Evolutionary conservation across 306 rosid species (phyloP).

Genomic region (Vigna trinervia): DNA sequence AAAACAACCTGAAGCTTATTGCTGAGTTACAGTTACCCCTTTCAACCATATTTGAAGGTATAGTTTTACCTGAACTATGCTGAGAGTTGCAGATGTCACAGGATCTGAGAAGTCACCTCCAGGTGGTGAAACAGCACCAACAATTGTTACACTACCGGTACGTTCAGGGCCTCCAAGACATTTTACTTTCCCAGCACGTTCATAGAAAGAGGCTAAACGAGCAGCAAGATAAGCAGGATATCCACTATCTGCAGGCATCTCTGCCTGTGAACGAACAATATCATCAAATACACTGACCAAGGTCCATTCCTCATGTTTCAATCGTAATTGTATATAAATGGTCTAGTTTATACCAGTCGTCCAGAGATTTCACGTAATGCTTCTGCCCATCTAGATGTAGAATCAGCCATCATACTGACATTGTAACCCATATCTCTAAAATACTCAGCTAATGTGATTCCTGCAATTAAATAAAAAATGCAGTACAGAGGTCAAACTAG

Average conservation of each 20-base stretch:
- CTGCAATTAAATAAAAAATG: constrained; percentile 54
- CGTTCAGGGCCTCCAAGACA: constrained; percentile 99
- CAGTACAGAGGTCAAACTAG: constrained; percentile 29
- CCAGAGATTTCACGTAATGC: constrained; percentile 99
- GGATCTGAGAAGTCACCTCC: constrained; percentile 99
- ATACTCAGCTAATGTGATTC: constrained; percentile 97
- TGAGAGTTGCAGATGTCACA: constrained; percentile 98
- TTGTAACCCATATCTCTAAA: constrained; percentile 99
- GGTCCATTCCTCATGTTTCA: constrained; percentile 22
- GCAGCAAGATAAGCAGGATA: constrained; percentile 99
- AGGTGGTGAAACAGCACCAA: constrained; percentile 99
- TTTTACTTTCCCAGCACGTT: constrained; percentile 99
- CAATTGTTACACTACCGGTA: constrained; percentile 98
- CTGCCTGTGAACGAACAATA: constrained; percentile 72
- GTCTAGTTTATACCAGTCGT: constrained; percentile 64
- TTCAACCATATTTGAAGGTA: constrained; percentile 32
- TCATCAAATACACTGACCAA: constrained; percentile 36
- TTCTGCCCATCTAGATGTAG: constrained; percentile 99
- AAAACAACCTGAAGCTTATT: neutral
- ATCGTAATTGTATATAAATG: constrained; percentile 14
- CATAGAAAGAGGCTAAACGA: constrained; percentile 98
- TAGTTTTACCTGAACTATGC: constrained; percentile 90
- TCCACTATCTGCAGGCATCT: constrained; percentile 99
- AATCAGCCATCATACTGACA: constrained; percentile 99
- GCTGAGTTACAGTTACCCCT: constrained; percentile 24